Conservation (phyloP, 495 filamentous ascomycete genomes). For the Cryomyces antarcticus region DNA sequence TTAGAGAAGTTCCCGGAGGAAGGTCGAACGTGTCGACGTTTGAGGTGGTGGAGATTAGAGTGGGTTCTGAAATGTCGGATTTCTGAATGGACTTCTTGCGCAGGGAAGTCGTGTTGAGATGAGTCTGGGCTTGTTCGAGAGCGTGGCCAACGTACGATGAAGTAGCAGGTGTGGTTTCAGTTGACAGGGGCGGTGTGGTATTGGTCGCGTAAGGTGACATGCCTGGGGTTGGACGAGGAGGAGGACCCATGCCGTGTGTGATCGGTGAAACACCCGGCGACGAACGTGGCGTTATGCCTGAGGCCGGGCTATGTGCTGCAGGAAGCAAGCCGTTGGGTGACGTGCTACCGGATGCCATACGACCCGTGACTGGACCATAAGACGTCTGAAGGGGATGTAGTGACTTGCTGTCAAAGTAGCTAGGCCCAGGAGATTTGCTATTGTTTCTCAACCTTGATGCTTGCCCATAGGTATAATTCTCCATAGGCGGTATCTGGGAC, state of each 20-base stretch:
- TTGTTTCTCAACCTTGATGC: constrained; percentile 7
- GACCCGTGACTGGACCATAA: not conserved
- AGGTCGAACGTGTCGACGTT: constrained; percentile 32
- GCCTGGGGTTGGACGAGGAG: constrained; percentile 1
- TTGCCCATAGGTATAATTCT: not conserved
- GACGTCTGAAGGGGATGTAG: constrained; percentile 11
- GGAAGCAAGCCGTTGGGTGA: not conserved
- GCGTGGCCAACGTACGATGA: not conserved
- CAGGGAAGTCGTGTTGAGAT: constrained; percentile 9
- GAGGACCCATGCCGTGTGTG: not conserved
- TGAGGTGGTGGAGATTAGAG: constrained; percentile 56
- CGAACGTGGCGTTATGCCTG: not conserved
- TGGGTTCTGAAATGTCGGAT: constrained; percentile 64
- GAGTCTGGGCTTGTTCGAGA: constrained; percentile 12
- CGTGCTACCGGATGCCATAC: too few relatives aligned
- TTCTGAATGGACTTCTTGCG: constrained; percentile 52
- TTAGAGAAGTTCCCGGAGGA: constrained; percentile 18
- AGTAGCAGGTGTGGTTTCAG: constrained; percentile 7
- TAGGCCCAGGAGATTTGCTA: constrained; percentile 8
- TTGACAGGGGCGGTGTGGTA: constrained; percentile 2
- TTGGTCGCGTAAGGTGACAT: constrained; percentile 1
- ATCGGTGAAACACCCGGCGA: constrained; percentile 1
- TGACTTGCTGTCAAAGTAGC: constrained; percentile 16
- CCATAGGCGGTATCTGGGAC: constrained; percentile 2
- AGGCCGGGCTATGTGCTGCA: not conserved